Evolutionary conservation across 176 grass and related monocot species (phyloP), one percentile per base, ranked within the genome.

Genomic region (Musa itinerans): DNA sequence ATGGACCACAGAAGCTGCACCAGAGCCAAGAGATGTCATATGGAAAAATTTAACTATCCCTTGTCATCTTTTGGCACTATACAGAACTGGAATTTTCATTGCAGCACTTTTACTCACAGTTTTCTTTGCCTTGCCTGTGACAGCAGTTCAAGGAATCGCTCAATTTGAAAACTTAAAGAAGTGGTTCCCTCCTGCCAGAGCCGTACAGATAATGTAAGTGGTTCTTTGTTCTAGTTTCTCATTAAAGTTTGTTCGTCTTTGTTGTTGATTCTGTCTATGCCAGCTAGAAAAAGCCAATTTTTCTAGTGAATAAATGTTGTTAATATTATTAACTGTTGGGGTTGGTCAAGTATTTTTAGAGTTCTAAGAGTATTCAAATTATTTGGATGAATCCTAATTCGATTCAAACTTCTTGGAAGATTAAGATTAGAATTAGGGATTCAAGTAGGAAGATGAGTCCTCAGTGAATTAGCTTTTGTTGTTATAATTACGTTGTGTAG

Each of bases 61-160:
- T 52, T 92, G 89, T 62, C 78, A 59, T 70, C 66, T 66, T 69
- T 69, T 96, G 64, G 63, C 76, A 79, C 52, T 82, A 69, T 80
- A 84, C 80, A 92, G 68, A 70, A 10, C 92, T 21, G 86, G 77
- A 29, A 87, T 77, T 62, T 82, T 92, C 26, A 14, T 89, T 53
- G 80, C 85, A 24, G 87, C 87, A 68, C 80, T 96, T 83, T 64
- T 96, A 12, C 73, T 92, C 21, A 89, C 69, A 1, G 78, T 96
- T 71, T 92, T 96, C 87, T 96, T 96, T 86, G 82, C 85, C 9
- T 85, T 96, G 63, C 89, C 92, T 54, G 85, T 96, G 63, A 92
- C 89, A 62, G 83, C 92, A 3, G 92, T 92, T 79, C 89, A 96
- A 86, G 89, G 89, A 78, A 96, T 96, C 79, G 83, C 89, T 10